Evolutionary conservation across 164 flowering plant species (phyloP).

Genomic region (Dillenia turbinata): DNA sequence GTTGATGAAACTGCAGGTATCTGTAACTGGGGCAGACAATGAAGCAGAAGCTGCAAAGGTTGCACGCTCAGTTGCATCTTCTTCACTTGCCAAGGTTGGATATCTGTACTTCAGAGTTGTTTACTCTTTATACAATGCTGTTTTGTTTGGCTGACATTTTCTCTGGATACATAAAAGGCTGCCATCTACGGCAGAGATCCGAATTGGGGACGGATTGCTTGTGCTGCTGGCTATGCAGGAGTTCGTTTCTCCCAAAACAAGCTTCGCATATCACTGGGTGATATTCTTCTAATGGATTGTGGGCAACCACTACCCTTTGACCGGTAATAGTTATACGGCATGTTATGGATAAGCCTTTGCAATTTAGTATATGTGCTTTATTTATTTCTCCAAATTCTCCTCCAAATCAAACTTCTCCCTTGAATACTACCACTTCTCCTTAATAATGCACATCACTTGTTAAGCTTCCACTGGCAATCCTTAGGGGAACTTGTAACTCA

Average conservation of each 20-base stretch:
- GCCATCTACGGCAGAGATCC: conserved; percentile 98
- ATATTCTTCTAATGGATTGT: conserved; percentile 76
- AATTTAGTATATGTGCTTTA: no score
- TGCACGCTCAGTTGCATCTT: conserved; percentile 94
- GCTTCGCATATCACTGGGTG: conserved; percentile 76
- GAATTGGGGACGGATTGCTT: conserved; percentile 99
- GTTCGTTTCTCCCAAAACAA: conserved; percentile 51
- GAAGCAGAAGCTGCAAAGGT: conserved; percentile 89
- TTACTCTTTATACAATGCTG: conserved; percentile 4
- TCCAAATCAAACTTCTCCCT: no score
- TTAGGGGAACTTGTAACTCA: no score
- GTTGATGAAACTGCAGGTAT: conserved; percentile 41
- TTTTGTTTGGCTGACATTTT: not conserved
- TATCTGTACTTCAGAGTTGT: not conserved
- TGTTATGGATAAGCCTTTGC: no score
- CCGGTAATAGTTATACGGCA: conserved; percentile 29
- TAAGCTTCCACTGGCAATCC: no score
- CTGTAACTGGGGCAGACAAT: conserved; percentile 62
- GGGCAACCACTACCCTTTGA: conserved; percentile 94
- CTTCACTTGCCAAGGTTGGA: conserved; percentile 80
- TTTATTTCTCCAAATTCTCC: no score
- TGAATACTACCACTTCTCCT: no score
- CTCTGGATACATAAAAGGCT: conserved; percentile 43
- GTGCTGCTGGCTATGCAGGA: conserved; percentile 95
- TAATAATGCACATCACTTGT: no score